Percentiles rank a stretch among this genome's conserved stretches.
Evolutionary conservation across 176 grass and related monocot genomes (phyloP).

Genomic region (Carex littledalei): DNA sequence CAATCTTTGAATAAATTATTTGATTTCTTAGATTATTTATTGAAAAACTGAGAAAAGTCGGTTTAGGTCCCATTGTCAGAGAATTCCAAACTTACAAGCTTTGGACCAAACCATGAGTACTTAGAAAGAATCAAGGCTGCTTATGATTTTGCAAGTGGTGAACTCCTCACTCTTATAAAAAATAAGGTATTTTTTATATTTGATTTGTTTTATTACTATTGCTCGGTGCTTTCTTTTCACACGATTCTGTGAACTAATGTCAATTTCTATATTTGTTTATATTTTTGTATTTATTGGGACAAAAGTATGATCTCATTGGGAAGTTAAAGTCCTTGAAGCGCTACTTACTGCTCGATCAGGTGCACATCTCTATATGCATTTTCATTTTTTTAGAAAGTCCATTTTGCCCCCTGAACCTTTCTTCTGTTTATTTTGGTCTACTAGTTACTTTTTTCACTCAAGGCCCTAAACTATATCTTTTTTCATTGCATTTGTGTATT

Average conservation of each 20-base stretch:
- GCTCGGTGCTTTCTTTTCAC: not conserved
- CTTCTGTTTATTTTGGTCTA: slow-evolving; percentile 1
- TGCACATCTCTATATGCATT: slow-evolving; percentile 13
- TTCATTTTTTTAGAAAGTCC: not conserved
- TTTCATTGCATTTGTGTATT: not conserved
- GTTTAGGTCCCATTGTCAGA: slow-evolving; percentile 80
- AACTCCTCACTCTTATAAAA: slow-evolving; percentile 89
- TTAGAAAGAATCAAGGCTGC: slow-evolving; percentile 98
- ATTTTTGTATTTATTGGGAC: not conserved
- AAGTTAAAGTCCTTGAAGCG: slow-evolving; percentile 92
- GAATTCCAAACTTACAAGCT: slow-evolving; percentile 87
- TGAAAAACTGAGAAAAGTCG: not conserved
- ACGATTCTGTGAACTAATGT: not conserved
- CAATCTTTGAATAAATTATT: not conserved
- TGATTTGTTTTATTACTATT: slow-evolving; percentile 3
- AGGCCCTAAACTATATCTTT: not conserved
- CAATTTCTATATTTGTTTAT: not conserved
- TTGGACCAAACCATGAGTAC: slow-evolving; percentile 90
- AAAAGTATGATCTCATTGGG: slow-evolving; percentile 78
- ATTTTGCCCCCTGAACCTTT: not conserved
- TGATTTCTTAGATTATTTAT: not conserved
- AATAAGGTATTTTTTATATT: slow-evolving; percentile 51
- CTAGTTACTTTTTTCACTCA: not conserved
- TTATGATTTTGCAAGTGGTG: slow-evolving; percentile 95
- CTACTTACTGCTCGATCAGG: slow-evolving; percentile 93